Base-by-base conservation (phyloP, 345 rosid species). In the Murraya koenigii region DNA sequence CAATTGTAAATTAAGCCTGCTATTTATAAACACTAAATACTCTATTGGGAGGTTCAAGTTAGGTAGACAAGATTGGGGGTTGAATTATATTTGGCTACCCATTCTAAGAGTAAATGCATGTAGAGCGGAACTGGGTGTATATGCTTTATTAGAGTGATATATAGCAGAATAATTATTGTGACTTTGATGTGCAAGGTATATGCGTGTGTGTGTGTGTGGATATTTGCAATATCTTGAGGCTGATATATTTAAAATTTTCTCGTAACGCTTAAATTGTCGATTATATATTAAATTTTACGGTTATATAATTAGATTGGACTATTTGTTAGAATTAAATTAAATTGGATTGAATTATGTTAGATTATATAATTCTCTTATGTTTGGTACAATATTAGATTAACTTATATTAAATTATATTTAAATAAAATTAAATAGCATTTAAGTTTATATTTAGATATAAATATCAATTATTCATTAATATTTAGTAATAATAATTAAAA, bases 111-210 rank as follows among this genome's bases (percentile, higher is more conserved):
- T 38, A 38, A 20, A 59, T 33, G 68, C 49, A 47, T 80, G 81
- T 82, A 76, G 72, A 78, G 73, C 67, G 52, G 60, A 22, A 54
- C 60, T 11, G 60, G 72, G 69, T 80, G 81, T 84, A 78, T 78
- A 68, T 72, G 79, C 72, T n/a, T 70, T 65, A 58, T 39, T 32
- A 52, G 61, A 73, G 75, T 64, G 60, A 44, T 5, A 35, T 75
- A 35, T 73, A 54, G 81, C 63, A 66, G 49, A 61, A 58, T 59
- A 35, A 60, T 32, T 15, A 13, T 47, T 28, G 39, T 14, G 66
- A 71, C 69, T 52, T 60, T 28, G 9, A 67, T 35, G 23, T 70
- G 35, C 66, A 52, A 78, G 47, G 60, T 39, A 49, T 44, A 44
- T 19, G 8, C 30, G 36, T 55, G 17, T 4, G 9, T 30, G 17